A percentile compares a stretch with the other conserved stretches of the same genome.
These are phyloP conservation scores for Sphagnum magellanicum DNA, from an alignment of 228 moss, liverwort and hornwort species.

Conservation along the genomic window DNA sequence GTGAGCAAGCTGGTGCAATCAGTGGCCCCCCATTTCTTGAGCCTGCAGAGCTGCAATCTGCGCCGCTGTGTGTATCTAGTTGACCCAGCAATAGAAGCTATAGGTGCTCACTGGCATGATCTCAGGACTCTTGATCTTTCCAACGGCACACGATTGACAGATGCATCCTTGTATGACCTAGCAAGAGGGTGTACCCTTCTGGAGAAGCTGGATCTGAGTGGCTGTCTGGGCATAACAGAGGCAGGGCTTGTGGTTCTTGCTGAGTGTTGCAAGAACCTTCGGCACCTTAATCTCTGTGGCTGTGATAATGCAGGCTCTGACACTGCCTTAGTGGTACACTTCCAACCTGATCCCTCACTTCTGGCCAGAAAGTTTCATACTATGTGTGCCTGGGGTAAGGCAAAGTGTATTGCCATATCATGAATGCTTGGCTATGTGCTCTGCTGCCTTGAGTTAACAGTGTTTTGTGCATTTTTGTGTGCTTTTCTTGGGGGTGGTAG, in stretches of 20 bases:
- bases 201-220: slow-evolving; percentile 89
- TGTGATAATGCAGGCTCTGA: slow-evolving; percentile 85
- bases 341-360: no score
- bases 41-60: slow-evolving; percentile 71
- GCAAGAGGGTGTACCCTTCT: slow-evolving; percentile 69
- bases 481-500: slow-evolving; percentile 23
- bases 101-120: slow-evolving; percentile 67
- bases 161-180: slow-evolving; percentile 59
- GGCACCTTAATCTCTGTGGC: slow-evolving; percentile 82
- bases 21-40: slow-evolving; percentile 77
- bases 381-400: background rate
- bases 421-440: no score
- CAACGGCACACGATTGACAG: slow-evolving; percentile 59
- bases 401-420: no score
- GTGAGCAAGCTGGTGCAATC: slow-evolving; percentile 84
- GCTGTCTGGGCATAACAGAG: slow-evolving; percentile 77
- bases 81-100: slow-evolving; percentile 69
- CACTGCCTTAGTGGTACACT: slow-evolving; percentile 63
- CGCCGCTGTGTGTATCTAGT: slow-evolving; percentile 54
- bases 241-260: slow-evolving; percentile 78
- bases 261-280: slow-evolving; percentile 69
- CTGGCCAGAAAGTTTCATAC: no score
- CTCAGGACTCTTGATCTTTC: slow-evolving; percentile 78
- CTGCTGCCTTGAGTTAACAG: background rate
- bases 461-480: background rate